Base-by-base conservation (phyloP, 2,329 filamentous ascomycete genomes). In the Zopfia rhizophila region DNA sequence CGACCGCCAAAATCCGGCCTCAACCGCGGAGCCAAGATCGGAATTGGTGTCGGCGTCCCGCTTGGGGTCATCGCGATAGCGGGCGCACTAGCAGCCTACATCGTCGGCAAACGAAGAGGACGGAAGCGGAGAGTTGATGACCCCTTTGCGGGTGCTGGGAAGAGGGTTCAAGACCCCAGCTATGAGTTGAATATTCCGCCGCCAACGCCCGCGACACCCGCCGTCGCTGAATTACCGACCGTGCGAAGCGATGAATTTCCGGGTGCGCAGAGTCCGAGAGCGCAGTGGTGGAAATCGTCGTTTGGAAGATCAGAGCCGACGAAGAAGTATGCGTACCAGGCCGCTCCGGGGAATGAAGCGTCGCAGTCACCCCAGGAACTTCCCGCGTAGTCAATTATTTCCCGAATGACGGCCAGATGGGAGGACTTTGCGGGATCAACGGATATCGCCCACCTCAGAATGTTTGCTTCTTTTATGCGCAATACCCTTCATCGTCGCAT, bases 61-160 rank as follows among this genome's bases (percentile, higher is more conserved):
- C 24, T 47, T 10, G 37, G 22, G 4, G 29, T 38, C 3, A 12
- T 33, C 16, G 42, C 31, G 3, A 42, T 51, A 7, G 31, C 17
- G 11, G 47, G 42, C 12, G 38, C 32, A 4, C 19, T 51, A 8
- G 27, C 27, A 13, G 36, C 30, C 7, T 48, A 48, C 19, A 29
- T 41, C 12, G 21, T 48, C 29, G 45, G 45, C 38, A 48, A 43
- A 23, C 45, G 45, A 30, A 32, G 37, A 16, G 43, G 37, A 27
- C 43, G 22, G 14, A 33, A 30, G 22, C 35, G 43, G 36, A 46
- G 43, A 40, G 43, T 46, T 12, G 35, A 39, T 25, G 43, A 46
- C 27, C 43, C 43, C 7, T 33, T 14, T 11, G 43, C 35, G 13
- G 43, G 43, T 7, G 43, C 43, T 22, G 23, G 36, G 31, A 40